These are phyloP conservation scores for Candida ortonii DNA, from an alignment of 805 yeast genomes.

Conservation along the genomic window DNA sequence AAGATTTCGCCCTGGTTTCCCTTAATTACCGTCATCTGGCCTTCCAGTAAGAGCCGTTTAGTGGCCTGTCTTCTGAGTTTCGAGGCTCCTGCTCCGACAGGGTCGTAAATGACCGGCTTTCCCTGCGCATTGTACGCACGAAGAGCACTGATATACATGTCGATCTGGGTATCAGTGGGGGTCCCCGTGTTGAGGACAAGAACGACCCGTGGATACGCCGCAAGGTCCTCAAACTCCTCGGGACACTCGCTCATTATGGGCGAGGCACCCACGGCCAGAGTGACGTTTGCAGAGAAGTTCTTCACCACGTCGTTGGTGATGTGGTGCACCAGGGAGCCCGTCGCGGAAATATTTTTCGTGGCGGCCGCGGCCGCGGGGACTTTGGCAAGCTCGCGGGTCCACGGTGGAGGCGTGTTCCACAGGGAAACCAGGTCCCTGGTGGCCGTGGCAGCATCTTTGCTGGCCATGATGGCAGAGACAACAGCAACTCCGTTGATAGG, in stretches of 20 bases:
- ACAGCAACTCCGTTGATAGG: conserved; percentile 80
- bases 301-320: conserved; percentile 88
- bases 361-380: not conserved
- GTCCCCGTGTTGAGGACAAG: conserved; percentile 78
- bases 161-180: conserved; percentile 43
- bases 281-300: conserved; percentile 82
- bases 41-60: conserved; percentile 48
- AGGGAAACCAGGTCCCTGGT: conserved; percentile 38
- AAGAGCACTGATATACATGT: conserved; percentile 49
- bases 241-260: conserved; percentile 83
- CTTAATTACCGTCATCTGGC: conserved; percentile 66
- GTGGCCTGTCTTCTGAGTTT: conserved; percentile 49
- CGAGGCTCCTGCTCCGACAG: conserved; percentile 92
- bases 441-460: conserved; percentile 48
- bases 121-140: conserved; percentile 52
- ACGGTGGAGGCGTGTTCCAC: conserved; percentile 31
- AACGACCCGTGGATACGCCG: conserved; percentile 50
- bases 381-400: conserved; percentile 12
- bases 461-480: conserved; percentile 82
- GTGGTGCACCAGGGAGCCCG: conserved; percentile 73
- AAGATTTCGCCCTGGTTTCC: conserved; percentile 84
- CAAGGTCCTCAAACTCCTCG: conserved; percentile 66
- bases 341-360: conserved; percentile 4
- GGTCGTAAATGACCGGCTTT: conserved; percentile 75
- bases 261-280: conserved; percentile 79